phyloP scores from a whole-genome alignment of 495 filamentous ascomycete species.

The Neurospora sp. region DNA sequence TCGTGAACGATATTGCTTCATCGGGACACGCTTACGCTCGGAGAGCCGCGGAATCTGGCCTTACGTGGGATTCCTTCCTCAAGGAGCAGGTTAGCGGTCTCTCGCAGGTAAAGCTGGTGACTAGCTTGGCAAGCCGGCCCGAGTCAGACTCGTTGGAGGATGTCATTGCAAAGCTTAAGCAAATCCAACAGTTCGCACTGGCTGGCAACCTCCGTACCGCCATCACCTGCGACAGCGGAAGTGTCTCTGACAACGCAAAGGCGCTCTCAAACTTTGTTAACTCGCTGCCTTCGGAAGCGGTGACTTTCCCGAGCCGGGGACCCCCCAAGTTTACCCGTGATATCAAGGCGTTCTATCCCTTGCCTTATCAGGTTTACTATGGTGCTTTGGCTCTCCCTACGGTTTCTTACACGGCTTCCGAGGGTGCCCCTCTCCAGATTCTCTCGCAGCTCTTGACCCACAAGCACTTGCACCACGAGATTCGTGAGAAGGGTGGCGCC shows the following conservation, averaged over 20 bases:
- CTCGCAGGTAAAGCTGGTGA: slow-evolving; percentile 80
- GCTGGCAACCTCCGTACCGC: slow-evolving; percentile 59
- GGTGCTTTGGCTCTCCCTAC: slow-evolving; percentile 71
- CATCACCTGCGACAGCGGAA: slow-evolving; percentile 74
- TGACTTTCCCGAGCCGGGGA: slow-evolving; percentile 25
- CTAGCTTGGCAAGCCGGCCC: slow-evolving; percentile 42
- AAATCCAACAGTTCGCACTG: slow-evolving; percentile 73
- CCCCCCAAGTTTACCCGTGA: slow-evolving; percentile 26
- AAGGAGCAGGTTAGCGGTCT: slow-evolving; percentile 77
- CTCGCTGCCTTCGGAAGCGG: slow-evolving; percentile 38
- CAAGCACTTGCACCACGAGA: slow-evolving; percentile 93
- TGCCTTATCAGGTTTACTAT: slow-evolving; percentile 97
- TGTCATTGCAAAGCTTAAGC: slow-evolving; percentile 73
- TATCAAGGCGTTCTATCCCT: slow-evolving; percentile 77
- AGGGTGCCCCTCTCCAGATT: slow-evolving; percentile 71
- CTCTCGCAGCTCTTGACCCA: slow-evolving; percentile 92
- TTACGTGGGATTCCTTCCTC: slow-evolving; percentile 59
- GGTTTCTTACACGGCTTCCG: slow-evolving; percentile 68
- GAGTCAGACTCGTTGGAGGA: slow-evolving; percentile 57
- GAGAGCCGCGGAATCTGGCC: slow-evolving; percentile 66
- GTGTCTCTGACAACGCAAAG: slow-evolving; percentile 55
- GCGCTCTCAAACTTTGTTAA: slow-evolving; percentile 63
- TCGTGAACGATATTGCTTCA: slow-evolving; percentile 81
- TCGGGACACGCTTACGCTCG: slow-evolving; percentile 79
- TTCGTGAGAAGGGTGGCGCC: slow-evolving; percentile 93